These are phyloP conservation scores for Fabrea salina DNA, from an alignment of 169 alveolate species.

Conservation along the genomic window DNA sequence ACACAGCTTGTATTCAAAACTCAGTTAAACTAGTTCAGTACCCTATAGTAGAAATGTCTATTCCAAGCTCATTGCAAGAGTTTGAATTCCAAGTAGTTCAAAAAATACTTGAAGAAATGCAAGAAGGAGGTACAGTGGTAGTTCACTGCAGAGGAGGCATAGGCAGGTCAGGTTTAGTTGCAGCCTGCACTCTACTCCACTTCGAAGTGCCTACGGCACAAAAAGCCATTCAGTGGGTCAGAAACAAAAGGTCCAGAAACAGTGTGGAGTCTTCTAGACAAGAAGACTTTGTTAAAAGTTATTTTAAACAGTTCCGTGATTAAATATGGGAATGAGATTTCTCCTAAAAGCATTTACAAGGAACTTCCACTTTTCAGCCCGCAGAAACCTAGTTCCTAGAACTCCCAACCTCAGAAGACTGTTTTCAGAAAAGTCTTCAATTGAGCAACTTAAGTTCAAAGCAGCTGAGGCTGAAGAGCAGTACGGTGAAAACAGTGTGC, in stretches of 20 bases:
- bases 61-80: slow-evolving; percentile 26
- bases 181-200: slow-evolving; percentile 23
- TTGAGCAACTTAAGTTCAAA: neutral
- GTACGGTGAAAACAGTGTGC: neutral
- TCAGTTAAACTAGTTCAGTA: slow-evolving; percentile 33
- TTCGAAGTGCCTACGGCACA: neutral
- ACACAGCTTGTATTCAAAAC: slow-evolving; percentile 4
- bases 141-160: slow-evolving; percentile 66
- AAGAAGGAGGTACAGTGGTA: neutral
- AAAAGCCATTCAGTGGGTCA: slow-evolving; percentile 28
- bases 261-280: slow-evolving; percentile 52
- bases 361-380: too few species aligned
- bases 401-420: neutral
- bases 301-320: neutral
- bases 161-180: slow-evolving; percentile 58
- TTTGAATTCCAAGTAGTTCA: slow-evolving; percentile 29
- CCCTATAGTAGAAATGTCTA: slow-evolving; percentile 57
- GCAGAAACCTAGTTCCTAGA: too few species aligned
- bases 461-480: neutral
- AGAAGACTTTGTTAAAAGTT: slow-evolving; percentile 46
- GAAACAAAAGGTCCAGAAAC: slow-evolving; percentile 40
- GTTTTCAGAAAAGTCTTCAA: neutral
- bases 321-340: too few species aligned
- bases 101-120: neutral
- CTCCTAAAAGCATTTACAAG: too few species aligned